Evolutionary conservation across 306 rosid species (phyloP).

Genomic region (Cercis canadensis): DNA sequence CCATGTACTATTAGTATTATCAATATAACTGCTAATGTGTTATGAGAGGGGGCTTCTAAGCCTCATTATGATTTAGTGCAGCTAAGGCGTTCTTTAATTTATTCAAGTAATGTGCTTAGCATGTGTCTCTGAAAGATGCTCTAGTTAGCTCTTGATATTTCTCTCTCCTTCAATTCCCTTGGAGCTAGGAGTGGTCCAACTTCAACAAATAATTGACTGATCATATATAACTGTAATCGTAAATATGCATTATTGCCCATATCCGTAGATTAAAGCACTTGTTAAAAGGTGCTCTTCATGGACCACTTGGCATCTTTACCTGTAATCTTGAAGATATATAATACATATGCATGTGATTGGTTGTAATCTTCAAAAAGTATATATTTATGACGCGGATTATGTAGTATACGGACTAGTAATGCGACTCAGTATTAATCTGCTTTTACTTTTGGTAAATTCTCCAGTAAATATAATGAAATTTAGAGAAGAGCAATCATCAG

Average conservation of each 20-base stretch:
- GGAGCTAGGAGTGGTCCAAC: conserved; percentile 50
- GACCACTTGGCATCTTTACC: conserved; percentile 32
- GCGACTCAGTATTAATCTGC: too few relatives aligned
- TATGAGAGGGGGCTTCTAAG: conserved; percentile 34
- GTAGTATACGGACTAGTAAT: too few relatives aligned
- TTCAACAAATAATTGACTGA: conserved; percentile 40
- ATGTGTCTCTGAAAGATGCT: conserved; percentile 14
- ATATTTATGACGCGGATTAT: too few relatives aligned
- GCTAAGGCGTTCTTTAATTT: conserved; percentile 22
- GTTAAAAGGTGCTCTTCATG: conserved; percentile 4
- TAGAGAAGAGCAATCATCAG: too few relatives aligned
- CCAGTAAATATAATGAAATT: too few relatives aligned
- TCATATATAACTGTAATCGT: conserved; percentile 10
- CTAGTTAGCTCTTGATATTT: conserved; percentile 24
- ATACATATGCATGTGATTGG: too few relatives aligned
- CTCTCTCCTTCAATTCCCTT: conserved; percentile 26
- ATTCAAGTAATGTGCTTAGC: conserved; percentile 33
- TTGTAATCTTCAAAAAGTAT: too few relatives aligned
- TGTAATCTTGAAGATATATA: too few relatives aligned
- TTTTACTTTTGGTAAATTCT: too few relatives aligned
- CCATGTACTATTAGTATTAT: conserved; percentile 9
- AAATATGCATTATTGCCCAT: conserved; percentile 14
- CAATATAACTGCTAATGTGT: conserved; percentile 33
- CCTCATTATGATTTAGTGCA: conserved; percentile 37
- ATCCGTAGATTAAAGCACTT: not conserved